Evolutionary conservation across 148 eudicot species (phyloP).

Genomic region (Oxyria digyna): DNA sequence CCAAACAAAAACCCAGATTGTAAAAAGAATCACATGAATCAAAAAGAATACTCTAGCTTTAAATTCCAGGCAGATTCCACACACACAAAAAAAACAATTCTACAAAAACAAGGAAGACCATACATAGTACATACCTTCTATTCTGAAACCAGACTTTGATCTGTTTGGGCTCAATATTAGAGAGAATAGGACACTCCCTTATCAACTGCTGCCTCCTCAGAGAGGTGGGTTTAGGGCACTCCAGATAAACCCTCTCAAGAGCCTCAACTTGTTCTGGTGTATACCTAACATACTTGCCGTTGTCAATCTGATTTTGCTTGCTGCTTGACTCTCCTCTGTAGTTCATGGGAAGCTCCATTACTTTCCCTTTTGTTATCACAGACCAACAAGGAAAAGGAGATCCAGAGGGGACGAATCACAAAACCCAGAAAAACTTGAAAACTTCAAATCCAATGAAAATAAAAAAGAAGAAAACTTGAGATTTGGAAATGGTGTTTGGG

Average conservation of each 20-base stretch:
- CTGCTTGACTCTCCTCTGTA: slow-evolving; percentile 7
- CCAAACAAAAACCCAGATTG: neutral
- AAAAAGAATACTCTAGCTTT: neutral
- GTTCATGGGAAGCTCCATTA: slow-evolving; percentile 11
- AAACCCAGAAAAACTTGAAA: slow-evolving; percentile 2
- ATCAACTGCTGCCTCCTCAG: slow-evolving; percentile 15
- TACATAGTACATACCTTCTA: slow-evolving; percentile 14
- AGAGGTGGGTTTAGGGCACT: slow-evolving; percentile 18
- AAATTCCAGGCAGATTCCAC: neutral
- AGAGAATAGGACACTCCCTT: slow-evolving; percentile 16
- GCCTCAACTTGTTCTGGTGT: slow-evolving; percentile 17
- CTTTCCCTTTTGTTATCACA: neutral
- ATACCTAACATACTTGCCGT: slow-evolving; percentile 16
- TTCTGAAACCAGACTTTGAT: slow-evolving; percentile 21
- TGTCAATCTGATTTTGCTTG: slow-evolving; percentile 10
- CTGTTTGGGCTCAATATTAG: slow-evolving; percentile 16
- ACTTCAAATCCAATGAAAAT: neutral
- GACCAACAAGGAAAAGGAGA: neutral
- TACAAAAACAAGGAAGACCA: neutral
- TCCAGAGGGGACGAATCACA: neutral
- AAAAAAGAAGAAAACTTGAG: neutral
- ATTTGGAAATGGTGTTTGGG: neutral
- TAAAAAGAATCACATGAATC: too few species aligned
- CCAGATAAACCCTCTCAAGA: slow-evolving; percentile 13
- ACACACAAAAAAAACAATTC: neutral